These are phyloP conservation scores for Canavalia ensiformis DNA, from an alignment of 306 rosid genomes.

Conservation along the genomic window DNA sequence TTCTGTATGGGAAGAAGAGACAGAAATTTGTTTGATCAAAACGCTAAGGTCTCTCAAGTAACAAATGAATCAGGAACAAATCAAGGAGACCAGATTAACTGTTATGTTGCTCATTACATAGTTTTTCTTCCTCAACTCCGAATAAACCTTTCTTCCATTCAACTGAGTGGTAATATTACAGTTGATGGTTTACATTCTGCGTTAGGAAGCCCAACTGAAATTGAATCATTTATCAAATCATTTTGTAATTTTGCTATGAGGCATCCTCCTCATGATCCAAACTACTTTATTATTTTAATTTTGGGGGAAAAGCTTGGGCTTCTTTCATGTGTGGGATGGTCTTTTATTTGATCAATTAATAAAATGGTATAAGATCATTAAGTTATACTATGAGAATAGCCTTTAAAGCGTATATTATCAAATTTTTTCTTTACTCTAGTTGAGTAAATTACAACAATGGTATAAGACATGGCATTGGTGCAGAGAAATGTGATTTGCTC, in stretches of 20 bases:
- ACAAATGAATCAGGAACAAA: conserved; percentile 2
- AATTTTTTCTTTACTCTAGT: conserved; percentile 14
- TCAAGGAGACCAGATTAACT: conserved; percentile 8
- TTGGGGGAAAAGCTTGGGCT: neutral
- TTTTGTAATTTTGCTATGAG: neutral
- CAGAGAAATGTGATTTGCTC: neutral
- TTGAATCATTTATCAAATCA: conserved; percentile 8
- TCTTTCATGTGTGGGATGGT: conserved; percentile 7
- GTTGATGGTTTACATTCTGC: conserved; percentile 11
- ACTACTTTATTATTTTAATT: neutral
- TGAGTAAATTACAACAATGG: neutral
- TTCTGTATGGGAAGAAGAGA: conserved; percentile 8
- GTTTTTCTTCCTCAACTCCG: neutral
- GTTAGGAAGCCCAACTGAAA: conserved; percentile 26
- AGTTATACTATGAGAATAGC: neutral
- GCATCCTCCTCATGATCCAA: conserved; percentile 13
- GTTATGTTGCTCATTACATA: neutral
- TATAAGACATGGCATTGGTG: conserved; percentile 6
- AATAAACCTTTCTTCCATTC: neutral
- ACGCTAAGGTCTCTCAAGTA: neutral
- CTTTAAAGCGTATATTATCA: neutral
- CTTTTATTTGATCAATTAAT: conserved; percentile 23
- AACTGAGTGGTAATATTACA: conserved; percentile 3
- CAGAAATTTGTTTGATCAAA: neutral
- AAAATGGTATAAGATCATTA: conserved; percentile 3